Base-by-base conservation (phyloP, 768 basidiomycete genomes). In the Mycena venus region DNA sequence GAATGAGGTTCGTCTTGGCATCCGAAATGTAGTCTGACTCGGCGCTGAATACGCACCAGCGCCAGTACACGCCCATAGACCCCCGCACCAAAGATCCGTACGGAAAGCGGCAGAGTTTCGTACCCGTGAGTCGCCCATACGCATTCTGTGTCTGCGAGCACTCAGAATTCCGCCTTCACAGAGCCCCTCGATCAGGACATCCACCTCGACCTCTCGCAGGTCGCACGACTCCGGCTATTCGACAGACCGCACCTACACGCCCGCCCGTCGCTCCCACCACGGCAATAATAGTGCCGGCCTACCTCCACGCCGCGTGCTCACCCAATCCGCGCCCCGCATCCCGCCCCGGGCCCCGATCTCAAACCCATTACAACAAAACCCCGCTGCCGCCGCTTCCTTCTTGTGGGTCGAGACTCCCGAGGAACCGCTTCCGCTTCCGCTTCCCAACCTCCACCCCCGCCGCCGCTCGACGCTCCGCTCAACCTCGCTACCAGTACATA, bases 241-340 rank as follows among this genome's bases (percentile, higher is more conserved):
- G 38, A 73, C 59, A 17, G 60, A 73, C n/a, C 58, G 72, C 51
- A 73, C 72, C 27, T 73, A 73, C 49, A 68, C 72, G 29, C 66
- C 58, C 36, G 38, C 51, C 27, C 49, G 60, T 31, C 65, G 65
- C 8, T 36, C 71, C 2, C 51, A 53, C 3, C 55, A 73, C 40
- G 72, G 36, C n/a, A 12, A 40, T 32, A 29, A 55, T 55, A 55
- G 17, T 21, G 63, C 59, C 19, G 10, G 34, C 10, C 25, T 64
- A 27, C 56, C 64, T 8, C 2, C 19, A 17, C 72, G 66, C 38
- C 72, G 72, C 23, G 65, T 44, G 11, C 32, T 29, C 47, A 67
- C 65, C 9, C 72, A 56, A 49, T 15, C 63, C 40, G 32, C 23
- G 14, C 72, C 61, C 1, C 66, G 53, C 49, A 36, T 73, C 17